Base-by-base conservation (phyloP, 23 red algal species). In the Gracilaria caudata region DNA sequence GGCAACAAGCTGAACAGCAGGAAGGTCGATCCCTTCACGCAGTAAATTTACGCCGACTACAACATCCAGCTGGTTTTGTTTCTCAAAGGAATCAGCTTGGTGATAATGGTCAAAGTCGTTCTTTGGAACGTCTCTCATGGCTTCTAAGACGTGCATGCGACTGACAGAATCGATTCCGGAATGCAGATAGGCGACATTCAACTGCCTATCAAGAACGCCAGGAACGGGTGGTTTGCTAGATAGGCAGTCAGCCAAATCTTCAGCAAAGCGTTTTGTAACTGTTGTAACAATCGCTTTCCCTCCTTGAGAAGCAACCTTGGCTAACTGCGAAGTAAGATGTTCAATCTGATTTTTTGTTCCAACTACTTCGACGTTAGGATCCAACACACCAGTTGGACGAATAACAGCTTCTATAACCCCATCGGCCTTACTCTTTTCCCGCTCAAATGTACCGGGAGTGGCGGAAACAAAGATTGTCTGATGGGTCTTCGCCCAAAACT, bases 11-110 rank as follows among this genome's bases (percentile, higher is more conserved):
- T 84, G 82, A 54, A 93, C 89, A 4, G 73, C 76, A n/a, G 94
- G 94, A 2, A 97, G 43, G 26, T 97, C 94, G 12, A 97, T 70
- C 23, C 94, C 94, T 77, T 97, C 94, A 0, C 94, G 53, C 23
- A 97, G 47, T 40, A 97, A 77, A 75, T 97, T 97, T 29, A 97
- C 94, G 0, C 94, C 94, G 17, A 97, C 94, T 23, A 97, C 63
- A 23, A 84, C 90, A 55, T 97, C 94, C 8, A 92, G 79, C 17
- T 43, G 40, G 28, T 80, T 66, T 4, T 47, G 30, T 68, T 65
- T 40, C 23, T 46, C 33, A 33, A 45, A 20, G 26, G 32, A 3
- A 34, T 61, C 32, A 30, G 60, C 12, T 12, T 79, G 29, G 55
- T 36, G 1, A 41, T 7, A 24, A 44, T 63, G 23, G 33, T 14